Conservation (phyloP, 2,329 filamentous ascomycete genomes). For the Colletotrichum magnum region DNA sequence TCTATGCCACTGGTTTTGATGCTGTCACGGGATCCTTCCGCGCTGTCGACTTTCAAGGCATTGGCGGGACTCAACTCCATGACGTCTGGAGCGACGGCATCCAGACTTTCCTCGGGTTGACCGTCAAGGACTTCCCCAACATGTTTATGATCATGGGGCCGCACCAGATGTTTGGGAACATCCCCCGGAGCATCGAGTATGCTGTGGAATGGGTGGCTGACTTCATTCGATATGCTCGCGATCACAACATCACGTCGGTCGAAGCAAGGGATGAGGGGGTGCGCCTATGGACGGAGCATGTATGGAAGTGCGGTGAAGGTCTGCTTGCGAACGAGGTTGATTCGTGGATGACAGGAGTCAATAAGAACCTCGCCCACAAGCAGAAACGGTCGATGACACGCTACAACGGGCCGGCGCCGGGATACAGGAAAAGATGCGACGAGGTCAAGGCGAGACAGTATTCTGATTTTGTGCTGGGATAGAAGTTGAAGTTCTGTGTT, state of each 20-base stretch:
- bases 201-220: slow-evolving; percentile 55
- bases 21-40: slow-evolving; percentile 47
- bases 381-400: slow-evolving; percentile 60
- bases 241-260: slow-evolving; percentile 51
- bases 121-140: slow-evolving; percentile 60
- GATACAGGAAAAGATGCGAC: slow-evolving; percentile 56
- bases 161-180: slow-evolving; percentile 60
- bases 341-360: slow-evolving; percentile 70
- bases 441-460: slow-evolving; percentile 49
- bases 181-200: slow-evolving; percentile 57
- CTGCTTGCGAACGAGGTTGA: slow-evolving; percentile 63
- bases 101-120: slow-evolving; percentile 58
- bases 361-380: slow-evolving; percentile 63
- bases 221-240: slow-evolving; percentile 50
- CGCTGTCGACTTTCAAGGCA: slow-evolving; percentile 51
- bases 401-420: slow-evolving; percentile 61
- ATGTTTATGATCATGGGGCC: slow-evolving; percentile 63
- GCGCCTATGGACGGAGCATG: slow-evolving; percentile 62
- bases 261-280: slow-evolving; percentile 57
- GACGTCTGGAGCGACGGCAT: slow-evolving; percentile 51
- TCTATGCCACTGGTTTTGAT: slow-evolving; percentile 42
- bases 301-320: slow-evolving; percentile 60
- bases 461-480: slow-evolving; percentile 40
- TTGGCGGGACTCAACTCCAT: slow-evolving; percentile 39
- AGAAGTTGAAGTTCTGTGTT: background rate